Percentiles rank a stretch among this genome's conserved stretches.
Conservation (phyloP, 139 green algal species). For the Protoeuglena noctilucae region DNA sequence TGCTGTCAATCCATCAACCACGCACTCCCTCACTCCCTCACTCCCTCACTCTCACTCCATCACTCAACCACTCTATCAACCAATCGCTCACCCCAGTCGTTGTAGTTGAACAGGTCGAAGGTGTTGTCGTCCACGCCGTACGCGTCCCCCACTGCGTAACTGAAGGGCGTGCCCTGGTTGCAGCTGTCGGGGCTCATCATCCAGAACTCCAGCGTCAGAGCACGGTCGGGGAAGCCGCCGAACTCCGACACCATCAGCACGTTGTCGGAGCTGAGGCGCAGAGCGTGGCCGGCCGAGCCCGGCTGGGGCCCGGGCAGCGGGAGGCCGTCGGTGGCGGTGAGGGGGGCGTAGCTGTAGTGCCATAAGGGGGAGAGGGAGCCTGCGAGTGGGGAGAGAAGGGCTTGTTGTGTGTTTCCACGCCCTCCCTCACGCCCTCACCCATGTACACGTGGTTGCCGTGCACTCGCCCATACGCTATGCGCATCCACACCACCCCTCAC, state of each 20-base stretch:
- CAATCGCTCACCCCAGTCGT: slow-evolving; percentile 34
- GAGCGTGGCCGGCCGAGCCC: slow-evolving; percentile 40
- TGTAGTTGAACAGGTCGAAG: slow-evolving; percentile 77
- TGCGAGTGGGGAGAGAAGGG: too few species aligned
- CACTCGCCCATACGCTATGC: too few species aligned
- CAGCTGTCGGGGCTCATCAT: slow-evolving; percentile 50
- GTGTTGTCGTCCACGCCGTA: slow-evolving; percentile 60
- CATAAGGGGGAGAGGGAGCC: slow-evolving; percentile 22
- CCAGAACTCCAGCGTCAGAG: slow-evolving; percentile 78
- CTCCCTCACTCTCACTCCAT: too few species aligned
- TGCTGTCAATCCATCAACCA: too few species aligned
- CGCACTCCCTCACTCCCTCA: too few species aligned
- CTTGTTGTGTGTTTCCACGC: too few species aligned
- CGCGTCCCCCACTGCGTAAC: slow-evolving; percentile 32
- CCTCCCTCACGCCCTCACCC: too few species aligned
- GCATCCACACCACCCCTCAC: too few species aligned
- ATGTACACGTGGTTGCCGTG: too few species aligned
- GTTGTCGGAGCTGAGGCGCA: slow-evolving; percentile 34
- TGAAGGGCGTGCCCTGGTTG: slow-evolving; percentile 41
- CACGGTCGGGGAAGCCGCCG: slow-evolving; percentile 42
- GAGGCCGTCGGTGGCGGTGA: slow-evolving; percentile 28
- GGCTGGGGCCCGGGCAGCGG: slow-evolving; percentile 27
- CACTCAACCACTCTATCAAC: background rate
- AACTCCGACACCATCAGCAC: slow-evolving; percentile 57
- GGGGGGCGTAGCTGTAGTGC: slow-evolving; percentile 47